Evolutionary conservation across 177 flowering plant genomes (phyloP).

Genomic region (Vitis hybrid): DNA sequence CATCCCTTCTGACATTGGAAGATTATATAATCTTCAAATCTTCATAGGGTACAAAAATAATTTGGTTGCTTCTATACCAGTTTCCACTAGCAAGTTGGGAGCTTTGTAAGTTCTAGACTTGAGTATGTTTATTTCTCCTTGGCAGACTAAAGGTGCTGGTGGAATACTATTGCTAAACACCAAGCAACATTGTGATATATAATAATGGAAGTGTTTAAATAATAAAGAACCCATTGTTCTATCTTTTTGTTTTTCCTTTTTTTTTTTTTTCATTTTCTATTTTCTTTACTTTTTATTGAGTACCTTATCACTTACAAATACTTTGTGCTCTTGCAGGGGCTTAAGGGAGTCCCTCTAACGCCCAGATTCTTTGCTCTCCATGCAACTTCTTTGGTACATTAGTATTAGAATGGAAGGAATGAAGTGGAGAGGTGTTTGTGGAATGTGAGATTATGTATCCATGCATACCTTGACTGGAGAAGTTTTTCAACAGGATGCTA

Average conservation of each 20-base stretch:
- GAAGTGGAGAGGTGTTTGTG: too few relatives aligned
- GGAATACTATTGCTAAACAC: background rate
- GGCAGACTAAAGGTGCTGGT: too few relatives aligned
- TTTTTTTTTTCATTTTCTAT: background rate
- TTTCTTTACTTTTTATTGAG: background rate
- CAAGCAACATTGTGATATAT: too few relatives aligned
- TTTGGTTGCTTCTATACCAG: slow-evolving; percentile 63
- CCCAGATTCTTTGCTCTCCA: background rate
- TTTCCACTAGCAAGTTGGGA: slow-evolving; percentile 51
- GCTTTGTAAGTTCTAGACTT: slow-evolving; percentile 48
- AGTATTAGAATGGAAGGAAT: too few relatives aligned
- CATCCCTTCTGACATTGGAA: slow-evolving; percentile 47
- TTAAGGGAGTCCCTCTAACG: slow-evolving; percentile 49
- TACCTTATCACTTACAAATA: background rate
- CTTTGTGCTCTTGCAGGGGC: slow-evolving; percentile 42
- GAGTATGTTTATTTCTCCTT: slow-evolving; percentile 12
- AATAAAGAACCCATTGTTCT: too few relatives aligned
- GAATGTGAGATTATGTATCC: too few relatives aligned
- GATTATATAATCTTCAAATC: slow-evolving; percentile 48
- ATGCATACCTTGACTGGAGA: too few relatives aligned
- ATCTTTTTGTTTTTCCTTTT: too few relatives aligned
- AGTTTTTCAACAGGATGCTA: too few relatives aligned
- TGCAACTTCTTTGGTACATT: too few relatives aligned
- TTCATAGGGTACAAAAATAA: slow-evolving; percentile 42
- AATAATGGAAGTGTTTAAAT: too few relatives aligned